Evolutionary conservation across 2,329 filamentous ascomycete genomes (phyloP).

Genomic region (Microcyclospora pomicola): DNA sequence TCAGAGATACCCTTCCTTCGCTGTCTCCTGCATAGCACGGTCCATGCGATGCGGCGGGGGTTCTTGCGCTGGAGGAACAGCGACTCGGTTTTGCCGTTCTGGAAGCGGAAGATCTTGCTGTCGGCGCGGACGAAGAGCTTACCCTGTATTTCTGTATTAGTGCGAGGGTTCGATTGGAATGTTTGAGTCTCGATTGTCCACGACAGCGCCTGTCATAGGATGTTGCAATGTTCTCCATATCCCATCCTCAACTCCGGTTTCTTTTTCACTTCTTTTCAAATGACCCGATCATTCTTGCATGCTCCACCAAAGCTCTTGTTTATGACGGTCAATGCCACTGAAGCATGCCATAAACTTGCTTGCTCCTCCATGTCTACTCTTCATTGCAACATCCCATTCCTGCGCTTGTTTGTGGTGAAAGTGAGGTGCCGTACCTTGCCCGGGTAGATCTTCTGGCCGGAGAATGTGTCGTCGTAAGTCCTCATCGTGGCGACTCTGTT

Average conservation of each 20-base stretch:
- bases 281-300: no score
- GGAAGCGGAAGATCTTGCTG: constrained; percentile 99
- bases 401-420: background rate
- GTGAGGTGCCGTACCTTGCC: constrained; percentile 46
- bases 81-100: constrained; percentile 99
- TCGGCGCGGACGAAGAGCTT: constrained; percentile 99
- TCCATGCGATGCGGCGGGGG: constrained; percentile 98
- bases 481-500: constrained; percentile 44
- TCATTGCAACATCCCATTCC: background rate
- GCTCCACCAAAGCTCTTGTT: no score
- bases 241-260: no score
- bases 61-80: constrained; percentile 99
- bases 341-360: background rate
- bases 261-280: no score
- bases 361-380: background rate
- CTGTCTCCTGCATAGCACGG: constrained; percentile 92
- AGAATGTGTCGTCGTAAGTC: constrained; percentile 69
- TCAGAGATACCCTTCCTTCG: constrained; percentile 99
- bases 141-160: constrained; percentile 48
- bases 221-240: no score
- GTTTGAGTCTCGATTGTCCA: background rate
- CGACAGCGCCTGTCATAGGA: background rate
- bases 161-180: background rate
- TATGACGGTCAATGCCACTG: background rate
- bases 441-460: constrained; percentile 65